Percentiles rank a stretch among this genome's conserved stretches.
These are phyloP conservation scores for Colletotrichum sp. DNA, from an alignment of 2,329 filamentous ascomycete species.

Conservation along the genomic window DNA sequence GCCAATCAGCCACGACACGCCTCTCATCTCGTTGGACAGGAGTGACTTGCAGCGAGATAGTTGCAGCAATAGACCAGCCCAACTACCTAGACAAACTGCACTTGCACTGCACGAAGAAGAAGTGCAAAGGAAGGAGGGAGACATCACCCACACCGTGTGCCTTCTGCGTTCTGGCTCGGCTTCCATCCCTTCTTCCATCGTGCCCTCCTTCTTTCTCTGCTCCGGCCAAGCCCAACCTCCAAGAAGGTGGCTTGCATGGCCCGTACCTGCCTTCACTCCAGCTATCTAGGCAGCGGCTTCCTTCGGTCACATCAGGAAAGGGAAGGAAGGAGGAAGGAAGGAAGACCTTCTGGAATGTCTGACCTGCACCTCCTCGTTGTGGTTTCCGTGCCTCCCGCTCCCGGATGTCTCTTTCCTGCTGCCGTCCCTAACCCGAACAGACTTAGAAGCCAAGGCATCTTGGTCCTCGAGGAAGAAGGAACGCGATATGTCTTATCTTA, in stretches of 20 bases:
- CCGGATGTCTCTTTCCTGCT: neutral
- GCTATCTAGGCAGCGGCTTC: conserved; percentile 4
- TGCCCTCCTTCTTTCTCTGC: neutral
- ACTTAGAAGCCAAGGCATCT: neutral
- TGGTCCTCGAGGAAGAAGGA: neutral
- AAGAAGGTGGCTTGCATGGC: neutral
- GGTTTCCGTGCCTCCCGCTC: neutral
- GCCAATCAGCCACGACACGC: neutral
- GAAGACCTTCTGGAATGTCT: conserved; percentile 8
- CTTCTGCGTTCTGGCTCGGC: neutral
- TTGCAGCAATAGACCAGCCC: neutral
- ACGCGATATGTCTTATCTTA: neutral
- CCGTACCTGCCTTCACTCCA: neutral
- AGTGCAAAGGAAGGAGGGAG: neutral
- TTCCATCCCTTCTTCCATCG: neutral
- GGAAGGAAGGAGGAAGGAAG: neutral
- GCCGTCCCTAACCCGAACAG: neutral
- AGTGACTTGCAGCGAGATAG: conserved; percentile 2
- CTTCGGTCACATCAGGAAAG: conserved; percentile 6
- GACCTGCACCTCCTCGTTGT: neutral
- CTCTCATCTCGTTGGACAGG: neutral
- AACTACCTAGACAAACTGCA: neutral
- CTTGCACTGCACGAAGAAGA: neutral
- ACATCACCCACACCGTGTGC: neutral
- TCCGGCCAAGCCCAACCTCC: neutral